phyloP scores from a whole-genome alignment of 257 asterid species.

The Rubia yunnanensis region DNA sequence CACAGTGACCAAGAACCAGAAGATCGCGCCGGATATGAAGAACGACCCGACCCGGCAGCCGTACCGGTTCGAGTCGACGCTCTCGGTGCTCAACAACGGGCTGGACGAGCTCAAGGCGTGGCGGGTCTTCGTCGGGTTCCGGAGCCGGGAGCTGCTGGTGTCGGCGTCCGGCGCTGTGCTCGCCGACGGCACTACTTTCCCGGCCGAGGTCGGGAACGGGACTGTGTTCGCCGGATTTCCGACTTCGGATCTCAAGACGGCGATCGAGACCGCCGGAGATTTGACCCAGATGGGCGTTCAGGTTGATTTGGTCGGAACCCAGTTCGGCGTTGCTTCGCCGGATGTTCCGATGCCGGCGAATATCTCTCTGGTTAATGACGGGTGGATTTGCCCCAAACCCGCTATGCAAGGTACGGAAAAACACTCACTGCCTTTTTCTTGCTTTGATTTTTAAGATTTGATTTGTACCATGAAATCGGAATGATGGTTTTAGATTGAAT shows the following conservation, averaged over 20 bases:
- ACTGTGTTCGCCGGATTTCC: constrained; percentile 75
- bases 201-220: constrained; percentile 69
- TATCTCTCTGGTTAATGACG: constrained; percentile 64
- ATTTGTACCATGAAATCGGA: neutral
- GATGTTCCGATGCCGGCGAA: constrained; percentile 62
- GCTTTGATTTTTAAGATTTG: neutral
- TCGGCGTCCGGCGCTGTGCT: constrained; percentile 77
- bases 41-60: constrained; percentile 35
- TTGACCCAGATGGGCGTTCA: constrained; percentile 59
- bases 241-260: constrained; percentile 75
- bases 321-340: constrained; percentile 51
- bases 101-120: constrained; percentile 59
- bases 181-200: constrained; percentile 62
- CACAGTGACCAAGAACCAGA: constrained; percentile 30
- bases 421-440: neutral
- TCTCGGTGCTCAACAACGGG: constrained; percentile 60
- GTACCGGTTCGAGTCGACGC: constrained; percentile 63
- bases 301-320: constrained; percentile 63
- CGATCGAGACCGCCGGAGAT: constrained; percentile 88
- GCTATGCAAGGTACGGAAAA: constrained; percentile 43
- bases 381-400: constrained; percentile 61
- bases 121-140: constrained; percentile 80
- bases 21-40: constrained; percentile 45
- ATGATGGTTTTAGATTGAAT: neutral
- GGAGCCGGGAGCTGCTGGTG: constrained; percentile 61